Evolutionary conservation across 2,329 filamentous ascomycete species (phyloP).

Genomic region (Fusarium sp.): DNA sequence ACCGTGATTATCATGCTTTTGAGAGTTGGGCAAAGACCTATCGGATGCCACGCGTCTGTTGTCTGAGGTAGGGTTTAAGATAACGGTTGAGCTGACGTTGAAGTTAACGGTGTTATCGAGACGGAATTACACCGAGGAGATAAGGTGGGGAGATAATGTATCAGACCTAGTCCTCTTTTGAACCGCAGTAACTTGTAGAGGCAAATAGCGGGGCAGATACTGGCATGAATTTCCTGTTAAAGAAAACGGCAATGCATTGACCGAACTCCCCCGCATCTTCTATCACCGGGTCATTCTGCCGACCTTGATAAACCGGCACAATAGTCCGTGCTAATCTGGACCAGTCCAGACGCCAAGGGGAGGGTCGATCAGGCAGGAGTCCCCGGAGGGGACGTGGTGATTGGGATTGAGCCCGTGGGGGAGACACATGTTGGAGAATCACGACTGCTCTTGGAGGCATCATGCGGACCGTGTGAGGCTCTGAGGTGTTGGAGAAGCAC

Average conservation of each 20-base stretch:
- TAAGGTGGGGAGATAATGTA: neutral
- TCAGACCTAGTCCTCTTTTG: neutral
- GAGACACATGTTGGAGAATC: neutral
- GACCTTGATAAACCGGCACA: neutral
- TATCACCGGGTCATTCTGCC: neutral
- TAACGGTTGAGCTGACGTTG: neutral
- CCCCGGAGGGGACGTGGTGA: neutral
- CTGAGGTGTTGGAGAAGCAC: neutral
- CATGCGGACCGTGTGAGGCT: neutral
- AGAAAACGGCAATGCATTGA: neutral
- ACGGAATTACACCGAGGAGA: neutral
- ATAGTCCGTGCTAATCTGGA: neutral
- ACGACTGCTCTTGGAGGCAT: neutral
- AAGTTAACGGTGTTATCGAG: neutral
- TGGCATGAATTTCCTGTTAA: neutral
- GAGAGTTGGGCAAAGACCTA: neutral
- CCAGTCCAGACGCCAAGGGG: neutral
- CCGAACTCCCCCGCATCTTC: neutral
- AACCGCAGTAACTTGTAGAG: neutral
- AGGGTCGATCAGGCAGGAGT: neutral
- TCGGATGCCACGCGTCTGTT: neutral
- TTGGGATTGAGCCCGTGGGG: neutral
- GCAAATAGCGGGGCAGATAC: neutral
- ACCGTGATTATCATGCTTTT: neutral
- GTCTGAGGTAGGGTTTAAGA: neutral